Base-by-base conservation (phyloP, 2,329 filamentous ascomycete species). In the Bipolaris zeicola region DNA sequence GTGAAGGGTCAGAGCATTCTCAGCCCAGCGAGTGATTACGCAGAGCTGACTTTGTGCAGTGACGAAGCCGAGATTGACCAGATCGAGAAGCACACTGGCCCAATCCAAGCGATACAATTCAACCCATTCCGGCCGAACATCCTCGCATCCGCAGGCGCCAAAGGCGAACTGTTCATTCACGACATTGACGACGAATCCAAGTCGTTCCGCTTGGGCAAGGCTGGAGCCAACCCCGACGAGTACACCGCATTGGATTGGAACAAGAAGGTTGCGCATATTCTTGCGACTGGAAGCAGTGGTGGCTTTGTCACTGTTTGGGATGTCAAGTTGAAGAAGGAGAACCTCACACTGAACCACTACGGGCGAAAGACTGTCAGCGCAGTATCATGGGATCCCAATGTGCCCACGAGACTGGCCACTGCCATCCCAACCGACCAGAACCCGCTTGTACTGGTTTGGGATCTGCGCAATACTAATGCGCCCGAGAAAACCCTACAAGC, bases 271-370 rank as follows among this genome's bases (percentile, higher is more conserved):
- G 87, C 94, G 13, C 94, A 99, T 74, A 99, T 99, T 74, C 81
- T 99, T 66, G 95, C 94, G 16, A 98, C 94, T 8, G 95, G 95
- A 64, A 94, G 93, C 73, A 90, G 87, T 60, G 93, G 92, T 47
- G 95, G 95, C 4, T 96, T 98, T 71, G 93, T 98, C 34, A 98
- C 95, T 2, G 94, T 99, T 16, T 99, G 95, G 95, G 95, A 99
- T 79, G 84, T 98, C 63, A 97, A 96, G 82, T 92, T 91, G 11
- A 98, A 96, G 85, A 97, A 96, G 80, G 92, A 96, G 67, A 97
- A 93, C 53, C 81, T 99, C 77, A 97, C 93, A 34, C 82, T 99
- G 63, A 99, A 97, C 82, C 90, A 91, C 73, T 81, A 83, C 63
- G 95, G 91, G 72, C 87, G 95, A 61, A 99, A 97, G 79, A 85